phyloP scores from a whole-genome alignment of 495 filamentous ascomycete species.

The Penicillium herquei region DNA sequence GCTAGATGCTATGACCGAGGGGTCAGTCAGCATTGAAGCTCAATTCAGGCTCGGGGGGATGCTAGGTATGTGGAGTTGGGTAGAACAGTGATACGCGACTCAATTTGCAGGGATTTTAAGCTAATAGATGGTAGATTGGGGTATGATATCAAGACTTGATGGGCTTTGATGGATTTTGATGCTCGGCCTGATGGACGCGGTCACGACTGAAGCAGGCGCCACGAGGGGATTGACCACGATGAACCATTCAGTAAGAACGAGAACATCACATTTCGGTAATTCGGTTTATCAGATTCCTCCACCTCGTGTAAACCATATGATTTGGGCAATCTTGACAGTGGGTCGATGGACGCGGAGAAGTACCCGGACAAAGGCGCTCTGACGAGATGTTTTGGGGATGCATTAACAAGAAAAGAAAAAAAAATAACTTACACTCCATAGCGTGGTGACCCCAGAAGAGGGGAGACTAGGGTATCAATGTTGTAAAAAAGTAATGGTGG shows the following conservation, averaged over 20 bases:
- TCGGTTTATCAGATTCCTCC: slow-evolving; percentile 8
- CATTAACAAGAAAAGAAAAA: slow-evolving; percentile 15
- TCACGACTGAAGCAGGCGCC: slow-evolving; percentile 31
- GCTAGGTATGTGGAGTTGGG: slow-evolving; percentile 16
- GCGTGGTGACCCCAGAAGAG: slow-evolving; percentile 51
- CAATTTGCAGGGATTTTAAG: slow-evolving; percentile 25
- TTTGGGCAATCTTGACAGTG: slow-evolving; percentile 33
- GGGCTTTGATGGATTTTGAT: slow-evolving; percentile 42
- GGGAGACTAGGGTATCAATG: slow-evolving; percentile 29
- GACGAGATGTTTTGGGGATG: slow-evolving; percentile 23
- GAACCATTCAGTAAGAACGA: slow-evolving; percentile 17
- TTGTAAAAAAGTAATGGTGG: slow-evolving; percentile 29
- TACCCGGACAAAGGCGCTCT: slow-evolving; percentile 38
- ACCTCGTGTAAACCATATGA: slow-evolving; percentile 18
- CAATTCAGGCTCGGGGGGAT: slow-evolving; percentile 18
- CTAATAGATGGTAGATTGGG: slow-evolving; percentile 23
- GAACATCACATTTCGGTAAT: slow-evolving; percentile 13
- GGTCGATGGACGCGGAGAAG: slow-evolving; percentile 49
- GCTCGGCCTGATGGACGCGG: slow-evolving; percentile 39
- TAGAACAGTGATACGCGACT: slow-evolving; percentile 40
- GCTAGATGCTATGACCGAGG: slow-evolving; percentile 45
- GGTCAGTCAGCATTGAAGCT: slow-evolving; percentile 49
- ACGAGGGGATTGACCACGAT: slow-evolving; percentile 23
- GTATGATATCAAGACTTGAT: slow-evolving; percentile 39
- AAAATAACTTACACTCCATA: slow-evolving; percentile 50